Conservation (phyloP, 768 basidiomycete genomes). For the Lenzites betulinus region DNA sequence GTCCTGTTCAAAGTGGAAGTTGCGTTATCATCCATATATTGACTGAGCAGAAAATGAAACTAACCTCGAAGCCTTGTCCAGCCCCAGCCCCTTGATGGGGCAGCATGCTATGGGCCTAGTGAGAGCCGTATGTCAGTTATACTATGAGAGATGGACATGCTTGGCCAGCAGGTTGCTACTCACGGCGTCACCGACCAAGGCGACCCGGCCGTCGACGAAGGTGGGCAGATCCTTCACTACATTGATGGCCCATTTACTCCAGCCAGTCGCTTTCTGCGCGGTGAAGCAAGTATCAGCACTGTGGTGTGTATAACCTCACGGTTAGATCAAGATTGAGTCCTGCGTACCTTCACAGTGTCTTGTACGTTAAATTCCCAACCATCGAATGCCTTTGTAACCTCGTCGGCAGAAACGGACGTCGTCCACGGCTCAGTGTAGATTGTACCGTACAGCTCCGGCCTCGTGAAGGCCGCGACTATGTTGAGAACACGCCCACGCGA, state of each 20-base stretch:
- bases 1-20: slow-evolving; percentile 20
- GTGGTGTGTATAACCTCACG: too few species aligned
- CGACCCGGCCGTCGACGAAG: slow-evolving; percentile 28
- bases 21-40: too few species aligned
- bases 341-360: slow-evolving; percentile 24
- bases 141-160: too few species aligned
- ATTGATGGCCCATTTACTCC: slow-evolving; percentile 28
- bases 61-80: slow-evolving; percentile 15
- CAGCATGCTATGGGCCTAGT: slow-evolving; percentile 17
- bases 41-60: too few species aligned
- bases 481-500: slow-evolving; percentile 28
- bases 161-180: slow-evolving; percentile 28
- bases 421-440: too few species aligned
- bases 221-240: slow-evolving; percentile 23
- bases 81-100: slow-evolving; percentile 12
- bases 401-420: slow-evolving; percentile 23
- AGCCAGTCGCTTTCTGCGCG: background rate
- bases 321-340: background rate
- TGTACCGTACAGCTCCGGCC: slow-evolving; percentile 17
- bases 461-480: slow-evolving; percentile 21
- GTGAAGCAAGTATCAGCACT: background rate
- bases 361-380: slow-evolving; percentile 28
- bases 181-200: slow-evolving; percentile 34
- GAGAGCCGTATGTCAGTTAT: too few species aligned
- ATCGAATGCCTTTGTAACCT: slow-evolving; percentile 17